Base-by-base conservation (phyloP, 2,329 filamentous ascomycete species). In the Diplocarpon rosae region DNA sequence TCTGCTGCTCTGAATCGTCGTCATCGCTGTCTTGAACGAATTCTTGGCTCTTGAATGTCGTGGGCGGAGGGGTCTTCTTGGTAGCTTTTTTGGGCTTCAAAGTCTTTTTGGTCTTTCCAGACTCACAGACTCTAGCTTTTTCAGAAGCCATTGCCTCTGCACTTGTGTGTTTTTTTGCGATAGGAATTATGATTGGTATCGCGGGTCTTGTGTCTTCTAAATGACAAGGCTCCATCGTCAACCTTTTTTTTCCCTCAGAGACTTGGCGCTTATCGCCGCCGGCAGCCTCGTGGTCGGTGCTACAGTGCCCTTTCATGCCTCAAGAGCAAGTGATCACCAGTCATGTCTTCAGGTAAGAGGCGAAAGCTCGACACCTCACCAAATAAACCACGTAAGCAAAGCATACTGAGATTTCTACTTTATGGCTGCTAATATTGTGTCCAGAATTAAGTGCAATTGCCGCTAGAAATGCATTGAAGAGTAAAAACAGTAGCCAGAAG, bases 281-380 rank as follows among this genome's bases (percentile, higher is more conserved):
- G 20, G 7, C 20, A 24, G 20, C 20, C 20, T 24, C 20, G 20
- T 24, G 20, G 20, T 24, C 20, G 7, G 7, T 4, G 4, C 20
- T 24, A 24, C 3, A 24, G 20, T 3, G 20, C 20, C 20, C 7
- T 24, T 24, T 4, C 20, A 24, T 24, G 7, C 3, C 7, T 15
- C 20, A 24, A 13, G 11, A 32, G 5, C 15, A 24, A 24, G 3
- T 24, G 20, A 24, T 9, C 39, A 33, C 38, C 35, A 29, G 29
- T 17, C 27, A 56, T 57, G 56, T 54, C 62, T 30, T 56, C 62
- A 10, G 63, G 57, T 45, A 69, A 69, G 49, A 62, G 60, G 52
- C 63, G 69, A 39, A 73, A 69, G 56, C 48, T 73, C 8, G 60
- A 67, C 48, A 51, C 55, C 9, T 50, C 57, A 41, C 56, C 60